Evolutionary conservation across 2,329 filamentous ascomycete genomes (phyloP).

Genomic region (Fusarium napiforme): DNA sequence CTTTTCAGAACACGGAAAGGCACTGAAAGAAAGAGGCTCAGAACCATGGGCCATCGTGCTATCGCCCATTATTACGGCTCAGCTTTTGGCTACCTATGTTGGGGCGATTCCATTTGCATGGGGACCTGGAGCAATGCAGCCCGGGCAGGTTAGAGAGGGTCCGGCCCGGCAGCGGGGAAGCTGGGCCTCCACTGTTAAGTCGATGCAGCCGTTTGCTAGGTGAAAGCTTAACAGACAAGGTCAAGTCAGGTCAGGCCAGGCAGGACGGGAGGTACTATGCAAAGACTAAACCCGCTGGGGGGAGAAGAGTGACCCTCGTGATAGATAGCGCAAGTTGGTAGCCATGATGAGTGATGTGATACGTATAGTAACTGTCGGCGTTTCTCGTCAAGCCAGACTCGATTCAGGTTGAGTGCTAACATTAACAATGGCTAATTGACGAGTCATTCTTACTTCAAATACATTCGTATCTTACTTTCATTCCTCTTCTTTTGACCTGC

Average conservation of each 20-base stretch:
- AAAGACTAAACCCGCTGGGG: constrained; percentile 15
- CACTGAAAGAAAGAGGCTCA: neutral
- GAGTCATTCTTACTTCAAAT: neutral
- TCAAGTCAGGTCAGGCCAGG: neutral
- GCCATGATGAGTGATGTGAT: constrained; percentile 13
- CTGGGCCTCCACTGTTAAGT: constrained; percentile 39
- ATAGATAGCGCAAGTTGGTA: constrained; percentile 29
- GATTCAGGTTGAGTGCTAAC: neutral
- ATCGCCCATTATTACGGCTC: constrained; percentile 19
- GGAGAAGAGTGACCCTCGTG: constrained; percentile 30
- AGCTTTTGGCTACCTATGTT: constrained; percentile 8
- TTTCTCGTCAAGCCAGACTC: constrained; percentile 31
- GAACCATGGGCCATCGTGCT: neutral
- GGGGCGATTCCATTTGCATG: constrained; percentile 19
- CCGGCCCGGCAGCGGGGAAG: constrained; percentile 35
- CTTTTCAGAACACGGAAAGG: neutral
- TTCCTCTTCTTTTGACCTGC: neutral
- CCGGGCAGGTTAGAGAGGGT: constrained; percentile 19
- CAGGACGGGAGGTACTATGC: neutral
- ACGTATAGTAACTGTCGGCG: constrained; percentile 8
- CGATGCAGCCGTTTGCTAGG: constrained; percentile 1
- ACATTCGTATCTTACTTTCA: neutral
- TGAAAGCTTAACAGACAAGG: constrained; percentile 24
- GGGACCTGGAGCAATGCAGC: constrained; percentile 18
- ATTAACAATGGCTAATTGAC: neutral